Base-by-base conservation (phyloP, 805 yeast species). In the Metschnikowia lachancei region DNA sequence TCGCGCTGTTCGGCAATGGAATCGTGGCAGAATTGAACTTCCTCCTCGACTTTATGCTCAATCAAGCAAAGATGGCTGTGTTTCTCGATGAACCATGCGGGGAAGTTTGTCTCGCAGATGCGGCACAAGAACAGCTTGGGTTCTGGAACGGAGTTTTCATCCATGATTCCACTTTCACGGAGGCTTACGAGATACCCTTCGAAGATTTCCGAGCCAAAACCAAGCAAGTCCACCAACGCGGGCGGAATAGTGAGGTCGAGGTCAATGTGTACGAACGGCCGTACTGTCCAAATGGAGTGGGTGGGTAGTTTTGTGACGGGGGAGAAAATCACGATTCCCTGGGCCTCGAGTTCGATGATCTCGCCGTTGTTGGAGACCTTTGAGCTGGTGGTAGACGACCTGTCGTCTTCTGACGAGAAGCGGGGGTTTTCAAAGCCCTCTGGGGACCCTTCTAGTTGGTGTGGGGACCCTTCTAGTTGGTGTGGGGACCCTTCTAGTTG, bases 71-170 rank as follows among this genome's bases (percentile, higher is more conserved):
- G 69, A 59, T 90, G 94, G 1, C 92, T 84, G 65, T 94, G 99
- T 41, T 83, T 77, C 57, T 92, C 99, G 33, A 94, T 72, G 85
- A 95, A 94, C 99, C 99, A 94, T 3, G 90, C 86, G 3, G 96
- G 97, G n/a, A 90, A 82, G 39, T 78, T 78, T 26, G 82, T 81
- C 60, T 94, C 99, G 66, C 99, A 94, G 22, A 94, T 90, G 39
- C 97, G 77, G 64, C 99, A 94, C 28, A 94, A 69, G 31, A 87
- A 89, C 46, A 82, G 76, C 19, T 83, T 83, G 1, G 96, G 97
- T n/a, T 81, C 76, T 0, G 96, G 95, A 0, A 88, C 74, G 48
- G 74, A 71, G 10, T 67, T 73, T 57, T 82, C 85, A 54, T 85
- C 85, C 2, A 81, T 72, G 13, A 83, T 72, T 8, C 83, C 87